A percentile compares a stretch with the other conserved stretches of the same genome.
phyloP scores from a whole-genome alignment of 352 stramenopile species.

The Phytophthora colocasiae region DNA sequence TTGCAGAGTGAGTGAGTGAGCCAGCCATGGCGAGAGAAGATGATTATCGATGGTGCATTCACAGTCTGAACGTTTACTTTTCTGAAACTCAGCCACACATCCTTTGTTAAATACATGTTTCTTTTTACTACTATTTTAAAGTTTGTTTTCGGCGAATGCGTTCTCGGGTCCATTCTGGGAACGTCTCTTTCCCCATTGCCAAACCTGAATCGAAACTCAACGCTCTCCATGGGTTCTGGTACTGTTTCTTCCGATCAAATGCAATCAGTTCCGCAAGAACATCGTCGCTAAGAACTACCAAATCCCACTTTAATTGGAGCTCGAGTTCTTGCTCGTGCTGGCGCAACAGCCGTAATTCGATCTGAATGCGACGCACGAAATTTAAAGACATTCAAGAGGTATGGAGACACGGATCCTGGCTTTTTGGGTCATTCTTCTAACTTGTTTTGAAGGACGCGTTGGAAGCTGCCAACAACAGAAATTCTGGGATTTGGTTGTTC shows the following conservation, averaged over 20 bases:
- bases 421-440: background rate
- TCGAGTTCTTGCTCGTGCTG: too few species aligned
- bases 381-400: background rate
- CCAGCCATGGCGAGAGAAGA: too few species aligned
- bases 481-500: constrained; percentile 9
- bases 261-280: constrained; percentile 6
- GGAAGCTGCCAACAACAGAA: background rate
- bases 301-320: constrained; percentile 1
- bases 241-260: background rate
- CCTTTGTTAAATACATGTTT: too few species aligned
- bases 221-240: background rate
- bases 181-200: background rate
- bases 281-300: background rate
- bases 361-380: background rate
- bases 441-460: background rate
- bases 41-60: too few species aligned
- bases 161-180: constrained; percentile 13
- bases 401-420: background rate
- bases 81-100: too few species aligned
- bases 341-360: too few species aligned
- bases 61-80: too few species aligned
- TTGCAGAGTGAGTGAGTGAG: too few species aligned
- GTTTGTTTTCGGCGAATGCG: background rate
- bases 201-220: background rate
- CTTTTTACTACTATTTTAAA: background rate